phyloP scores from a whole-genome alignment of 1,139 yeast genomes.

The Kurtzmaniella quercitrusa region DNA sequence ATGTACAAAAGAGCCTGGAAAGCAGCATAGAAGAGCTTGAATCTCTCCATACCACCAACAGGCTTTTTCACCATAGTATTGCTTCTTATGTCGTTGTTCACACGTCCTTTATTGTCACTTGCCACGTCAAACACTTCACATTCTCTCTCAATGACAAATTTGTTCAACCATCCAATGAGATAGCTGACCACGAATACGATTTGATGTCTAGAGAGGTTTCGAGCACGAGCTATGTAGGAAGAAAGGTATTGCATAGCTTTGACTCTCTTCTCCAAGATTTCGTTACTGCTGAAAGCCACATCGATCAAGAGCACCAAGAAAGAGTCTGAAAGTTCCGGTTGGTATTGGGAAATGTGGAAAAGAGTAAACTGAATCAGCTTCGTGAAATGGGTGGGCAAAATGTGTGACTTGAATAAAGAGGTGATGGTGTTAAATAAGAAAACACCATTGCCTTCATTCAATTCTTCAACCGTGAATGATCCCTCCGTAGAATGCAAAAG shows the following conservation, averaged over 20 bases:
- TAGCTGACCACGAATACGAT: slow-evolving; percentile 75
- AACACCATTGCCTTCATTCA: slow-evolving; percentile 64
- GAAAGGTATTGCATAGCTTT: slow-evolving; percentile 91
- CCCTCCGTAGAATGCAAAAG: slow-evolving; percentile 49
- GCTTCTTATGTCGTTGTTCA: slow-evolving; percentile 4
- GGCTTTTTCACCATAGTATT: slow-evolving; percentile 11
- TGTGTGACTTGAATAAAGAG: slow-evolving; percentile 73
- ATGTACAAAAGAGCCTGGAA: slow-evolving; percentile 88
- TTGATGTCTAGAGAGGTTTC: slow-evolving; percentile 64
- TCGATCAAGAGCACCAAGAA: slow-evolving; percentile 80
- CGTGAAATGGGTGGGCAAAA: slow-evolving; percentile 90
- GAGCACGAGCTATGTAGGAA: slow-evolving; percentile 87
- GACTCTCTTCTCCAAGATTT: slow-evolving; percentile 68
- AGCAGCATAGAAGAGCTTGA: slow-evolving; percentile 86
- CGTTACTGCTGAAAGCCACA: slow-evolving; percentile 66
- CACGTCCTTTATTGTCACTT: slow-evolving; percentile 9
- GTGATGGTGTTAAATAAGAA: slow-evolving; percentile 70
- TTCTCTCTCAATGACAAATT: slow-evolving; percentile 80
- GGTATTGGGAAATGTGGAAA: slow-evolving; percentile 78
- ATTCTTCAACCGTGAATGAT: slow-evolving; percentile 48
- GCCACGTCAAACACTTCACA: slow-evolving; percentile 61
- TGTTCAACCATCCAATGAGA: slow-evolving; percentile 76
- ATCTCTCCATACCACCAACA: slow-evolving; percentile 68
- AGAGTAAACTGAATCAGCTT: slow-evolving; percentile 82
- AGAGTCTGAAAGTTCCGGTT: slow-evolving; percentile 79